Base-by-base conservation (phyloP, 306 rosid genomes). In the Cucurbita argyrosperma region DNA sequence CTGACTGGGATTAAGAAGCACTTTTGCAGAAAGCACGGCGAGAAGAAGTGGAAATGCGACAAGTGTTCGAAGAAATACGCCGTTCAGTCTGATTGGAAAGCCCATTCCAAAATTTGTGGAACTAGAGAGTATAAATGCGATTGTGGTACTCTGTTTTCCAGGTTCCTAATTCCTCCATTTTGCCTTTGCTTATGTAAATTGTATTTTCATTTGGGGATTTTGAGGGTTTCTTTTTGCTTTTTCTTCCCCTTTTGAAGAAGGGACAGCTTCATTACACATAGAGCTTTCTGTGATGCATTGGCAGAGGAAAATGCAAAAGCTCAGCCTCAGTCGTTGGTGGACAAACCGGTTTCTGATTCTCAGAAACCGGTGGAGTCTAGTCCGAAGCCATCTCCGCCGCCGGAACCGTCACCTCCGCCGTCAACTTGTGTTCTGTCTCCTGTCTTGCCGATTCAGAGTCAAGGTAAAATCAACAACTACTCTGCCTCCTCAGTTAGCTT, bases 1-100 rank as follows among this genome's bases (percentile, higher is more conserved):
- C 81, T 92, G 18, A 92, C 97, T 11, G 97, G 97, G n/a, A 92
- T 92, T n/a, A 92, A 92, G 74, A 92, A 92, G 81, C 97, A 92
- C 92, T 92, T 92, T 14, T 89, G 96, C 64, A 73, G 97, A 66
- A 91, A 91, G 79, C 97, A 91, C 26, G 97, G 97, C 1, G 97
- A 91, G 81, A 91, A 91, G 90, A 91, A 89, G 83, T 89, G 97
- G 96, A 91, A 91, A 88, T 91, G 97, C 16, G 92, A 89, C 50
- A 91, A 91, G 63, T 91, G 97, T 78, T 86, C 97, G 14, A 91
- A 91, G 82, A 82, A 90, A 13, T 91, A 91, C 49, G 97, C 97
- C 13, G 97, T 91, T 23, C 97, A 91, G 83, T 91, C 97, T 0
- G 97, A 91, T 8, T 89, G 97, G 97, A 91, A 91, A 76, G 97